Conservation (phyloP, 345 rosid species). For the Leavenworthia alabamica region DNA sequence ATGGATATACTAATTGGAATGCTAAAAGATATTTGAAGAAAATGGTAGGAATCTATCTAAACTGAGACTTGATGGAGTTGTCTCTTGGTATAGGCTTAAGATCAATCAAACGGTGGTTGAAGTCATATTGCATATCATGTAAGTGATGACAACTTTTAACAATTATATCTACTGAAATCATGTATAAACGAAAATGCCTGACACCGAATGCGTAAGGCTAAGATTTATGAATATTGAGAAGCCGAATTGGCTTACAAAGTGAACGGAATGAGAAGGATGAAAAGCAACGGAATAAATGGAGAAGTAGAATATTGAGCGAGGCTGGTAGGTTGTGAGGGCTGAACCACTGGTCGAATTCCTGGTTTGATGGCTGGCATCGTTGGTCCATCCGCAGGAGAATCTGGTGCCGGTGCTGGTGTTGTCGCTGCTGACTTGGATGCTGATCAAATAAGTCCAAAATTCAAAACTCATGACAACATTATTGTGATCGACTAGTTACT, state of each 20-base stretch:
- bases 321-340: constrained; percentile 25
- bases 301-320: constrained; percentile 11
- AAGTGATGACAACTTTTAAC: neutral
- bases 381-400: neutral
- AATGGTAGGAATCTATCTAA: too few species aligned
- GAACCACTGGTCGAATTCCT: constrained; percentile 30
- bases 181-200: neutral
- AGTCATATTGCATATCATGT: neutral
- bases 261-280: constrained; percentile 1
- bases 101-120: neutral
- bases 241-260: constrained; percentile 3
- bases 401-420: neutral
- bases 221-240: too few species aligned
- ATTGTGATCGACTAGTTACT: neutral
- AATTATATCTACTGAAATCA: neutral
- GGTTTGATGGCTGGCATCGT: constrained; percentile 4
- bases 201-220: neutral
- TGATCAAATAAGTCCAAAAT: constrained; percentile 1
- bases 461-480: neutral
- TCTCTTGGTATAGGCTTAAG: too few species aligned
- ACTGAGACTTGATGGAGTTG: too few species aligned
- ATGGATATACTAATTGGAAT: too few species aligned
- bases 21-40: too few species aligned
- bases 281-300: constrained; percentile 17
- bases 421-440: constrained; percentile 22